A percentile compares a stretch with the other conserved stretches of the same genome.
phyloP scores from a whole-genome alignment of 176 grass and related monocot species.

The Bothriochloa decipiens region DNA sequence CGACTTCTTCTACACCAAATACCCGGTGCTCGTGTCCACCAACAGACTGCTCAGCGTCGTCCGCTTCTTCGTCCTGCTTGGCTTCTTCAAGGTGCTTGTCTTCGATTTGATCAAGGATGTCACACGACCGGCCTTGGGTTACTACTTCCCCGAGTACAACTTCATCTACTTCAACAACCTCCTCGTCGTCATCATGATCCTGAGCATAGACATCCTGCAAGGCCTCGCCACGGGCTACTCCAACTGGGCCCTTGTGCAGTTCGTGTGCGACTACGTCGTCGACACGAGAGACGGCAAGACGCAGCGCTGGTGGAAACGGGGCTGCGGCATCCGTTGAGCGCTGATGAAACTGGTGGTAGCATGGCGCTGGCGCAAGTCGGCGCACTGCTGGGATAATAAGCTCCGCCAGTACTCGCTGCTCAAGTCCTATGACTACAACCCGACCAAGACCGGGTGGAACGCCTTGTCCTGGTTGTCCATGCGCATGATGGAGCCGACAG shows the following conservation, averaged over 20 bases:
- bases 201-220: background rate
- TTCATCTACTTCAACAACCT: background rate
- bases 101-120: too few relatives aligned
- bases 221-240: background rate
- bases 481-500: background rate
- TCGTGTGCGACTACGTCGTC: background rate
- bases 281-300: background rate
- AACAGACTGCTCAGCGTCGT: background rate
- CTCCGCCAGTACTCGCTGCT: conserved; percentile 24
- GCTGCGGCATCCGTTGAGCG: background rate
- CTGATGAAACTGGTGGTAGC: background rate
- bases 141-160: too few relatives aligned
- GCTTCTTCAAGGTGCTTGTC: background rate
- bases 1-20: conserved; percentile 37
- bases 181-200: background rate
- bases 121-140: too few relatives aligned
- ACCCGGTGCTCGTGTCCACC: background rate
- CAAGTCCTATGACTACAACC: background rate
- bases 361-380: background rate
- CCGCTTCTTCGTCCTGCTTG: background rate
- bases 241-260: conserved; percentile 10
- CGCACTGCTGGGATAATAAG: background rate
- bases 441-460: background rate
- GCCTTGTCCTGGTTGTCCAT: background rate
- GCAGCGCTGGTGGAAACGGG: background rate